Evolutionary conservation across 352 stramenopile species (phyloP), one percentile per base, ranked within the genome.

Genomic region (Pythium brachiatum): DNA sequence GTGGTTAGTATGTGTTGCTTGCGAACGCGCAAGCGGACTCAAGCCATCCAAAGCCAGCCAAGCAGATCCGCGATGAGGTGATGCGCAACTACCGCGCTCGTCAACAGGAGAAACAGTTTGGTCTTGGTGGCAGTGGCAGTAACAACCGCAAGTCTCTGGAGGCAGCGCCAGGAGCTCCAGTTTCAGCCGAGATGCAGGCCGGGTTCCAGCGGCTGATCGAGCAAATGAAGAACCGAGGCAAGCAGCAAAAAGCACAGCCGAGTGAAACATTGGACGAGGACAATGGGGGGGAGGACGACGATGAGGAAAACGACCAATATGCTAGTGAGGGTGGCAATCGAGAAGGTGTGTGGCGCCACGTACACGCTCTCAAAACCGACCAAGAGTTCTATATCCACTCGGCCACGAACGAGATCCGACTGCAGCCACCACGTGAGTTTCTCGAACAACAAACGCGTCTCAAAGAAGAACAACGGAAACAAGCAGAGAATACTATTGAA

Each of bases 301-400:
- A 50, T 7, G 38, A 60, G 7, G 36, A 58, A 0, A 31, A 60
- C 11, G 46, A 59, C 1, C 27, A 57, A 16, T 12, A 36, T 4
- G 15, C 8, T 7, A 29, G 38, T 2, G 46, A 36, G 18, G 62
- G 77, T 23, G 78, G 74, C 16, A 70, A 77, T 7, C 16, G 41
- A 26, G 41, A 48, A n/a, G 60, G 60, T 3, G 31, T 58, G 8
- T 94, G 86, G 86, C 75, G 86, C 16, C 83, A 93, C 46, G 79
- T 94, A 57, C 78, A 83, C 59, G 75, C 75, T 7, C 64, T 89
- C 29, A 75, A 80, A 38, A 73, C 83, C 29, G 76, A 83, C 25
- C 68, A 83, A 54, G 75, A 89, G 52, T 88, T 94, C 41, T 94
- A 89, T 53, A 83, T 94, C 23, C 83, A 94, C 72, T 89, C 81